phyloP scores from a whole-genome alignment of 441 rosid genomes.

The Brassica balearica region DNA sequence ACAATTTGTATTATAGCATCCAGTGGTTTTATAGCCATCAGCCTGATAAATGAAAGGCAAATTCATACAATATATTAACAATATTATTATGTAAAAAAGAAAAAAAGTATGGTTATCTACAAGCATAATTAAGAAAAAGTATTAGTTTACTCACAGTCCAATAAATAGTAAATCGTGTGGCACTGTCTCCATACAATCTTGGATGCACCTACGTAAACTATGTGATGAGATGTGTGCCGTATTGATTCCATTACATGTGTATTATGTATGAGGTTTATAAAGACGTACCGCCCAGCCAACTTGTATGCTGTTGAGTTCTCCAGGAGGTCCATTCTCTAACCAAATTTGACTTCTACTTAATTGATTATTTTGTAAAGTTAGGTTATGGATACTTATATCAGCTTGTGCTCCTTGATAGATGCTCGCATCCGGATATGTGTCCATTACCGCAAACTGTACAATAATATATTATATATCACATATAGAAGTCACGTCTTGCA shows the following conservation, averaged over 20 bases:
- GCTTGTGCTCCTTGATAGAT: constrained; percentile 32
- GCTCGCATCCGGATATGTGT: neutral
- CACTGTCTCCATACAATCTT: constrained; percentile 24
- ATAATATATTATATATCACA: neutral
- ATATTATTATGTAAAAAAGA: neutral
- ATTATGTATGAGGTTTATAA: neutral
- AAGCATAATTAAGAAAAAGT: neutral
- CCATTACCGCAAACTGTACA: constrained; percentile 27
- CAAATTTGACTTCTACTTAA: constrained; percentile 29
- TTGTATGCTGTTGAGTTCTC: constrained; percentile 30
- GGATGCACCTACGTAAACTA: constrained; percentile 10
- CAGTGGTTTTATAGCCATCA: constrained; percentile 21
- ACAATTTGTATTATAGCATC: constrained; percentile 26
- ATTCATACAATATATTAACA: neutral
- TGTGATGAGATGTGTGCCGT: neutral
- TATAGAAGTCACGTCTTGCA: neutral
- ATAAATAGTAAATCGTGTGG: constrained; percentile 20
- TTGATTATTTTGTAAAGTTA: neutral
- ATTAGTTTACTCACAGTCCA: constrained; percentile 29
- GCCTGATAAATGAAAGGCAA: neutral
- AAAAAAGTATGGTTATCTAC: neutral
- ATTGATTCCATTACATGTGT: neutral
- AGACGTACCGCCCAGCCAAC: constrained; percentile 31
- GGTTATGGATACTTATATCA: constrained; percentile 17
- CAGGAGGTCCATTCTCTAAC: constrained; percentile 30